A percentile compares a stretch with the other conserved stretches of the same genome.
phyloP scores from a whole-genome alignment of 148 eudicot species.

The Rhododendron simsii region DNA sequence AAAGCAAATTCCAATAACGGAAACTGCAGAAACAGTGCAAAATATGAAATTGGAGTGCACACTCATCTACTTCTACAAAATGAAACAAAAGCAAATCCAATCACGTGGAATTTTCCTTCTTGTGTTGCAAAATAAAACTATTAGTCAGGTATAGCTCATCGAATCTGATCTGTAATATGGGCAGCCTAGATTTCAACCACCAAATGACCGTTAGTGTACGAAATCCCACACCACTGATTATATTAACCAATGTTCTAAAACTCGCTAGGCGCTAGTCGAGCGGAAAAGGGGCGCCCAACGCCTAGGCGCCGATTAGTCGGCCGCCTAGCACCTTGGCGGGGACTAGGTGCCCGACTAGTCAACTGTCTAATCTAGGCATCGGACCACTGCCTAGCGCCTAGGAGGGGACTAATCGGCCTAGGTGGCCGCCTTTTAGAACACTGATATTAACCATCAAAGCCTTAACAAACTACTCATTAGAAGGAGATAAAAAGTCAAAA shows the following conservation, averaged over 20 bases:
- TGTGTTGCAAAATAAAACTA: background rate
- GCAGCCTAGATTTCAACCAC: background rate
- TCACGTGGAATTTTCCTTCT: background rate
- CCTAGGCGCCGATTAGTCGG: too few species aligned
- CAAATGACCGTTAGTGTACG: background rate
- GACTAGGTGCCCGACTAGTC: too few species aligned
- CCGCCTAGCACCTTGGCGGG: too few species aligned
- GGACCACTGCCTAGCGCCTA: too few species aligned
- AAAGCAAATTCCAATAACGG: background rate
- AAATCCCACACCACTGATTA: background rate
- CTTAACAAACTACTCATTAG: background rate
- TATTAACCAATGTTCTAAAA: background rate
- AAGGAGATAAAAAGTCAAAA: background rate
- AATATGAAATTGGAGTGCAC: background rate
- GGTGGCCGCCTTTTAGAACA: too few species aligned
- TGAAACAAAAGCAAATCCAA: constrained; percentile 5
- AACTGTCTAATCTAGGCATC: too few species aligned
- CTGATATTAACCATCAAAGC: background rate
- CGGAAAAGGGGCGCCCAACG: too few species aligned
- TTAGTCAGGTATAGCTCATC: background rate
- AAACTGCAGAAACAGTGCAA: background rate
- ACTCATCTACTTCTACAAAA: background rate
- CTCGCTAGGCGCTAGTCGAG: too few species aligned
- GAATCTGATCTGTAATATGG: background rate
- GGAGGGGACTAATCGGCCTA: too few species aligned